A percentile compares a stretch with the other conserved stretches of the same genome.
Evolutionary conservation across 768 basidiomycete genomes (phyloP).

Genomic region (Suillus subaureus): DNA sequence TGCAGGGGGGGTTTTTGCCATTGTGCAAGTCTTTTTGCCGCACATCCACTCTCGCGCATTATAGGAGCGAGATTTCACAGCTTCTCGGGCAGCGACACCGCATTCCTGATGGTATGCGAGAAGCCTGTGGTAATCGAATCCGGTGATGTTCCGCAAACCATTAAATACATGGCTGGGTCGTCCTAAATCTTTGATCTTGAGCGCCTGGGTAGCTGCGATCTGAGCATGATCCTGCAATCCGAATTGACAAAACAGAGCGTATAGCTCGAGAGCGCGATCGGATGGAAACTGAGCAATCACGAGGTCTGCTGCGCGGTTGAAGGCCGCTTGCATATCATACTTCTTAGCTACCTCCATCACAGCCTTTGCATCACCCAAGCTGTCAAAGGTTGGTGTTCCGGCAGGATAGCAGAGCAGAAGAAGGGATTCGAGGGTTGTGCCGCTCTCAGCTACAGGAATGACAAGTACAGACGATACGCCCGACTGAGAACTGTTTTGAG

Average conservation of each 20-base stretch:
- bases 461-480: constrained; percentile 26
- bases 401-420: constrained; percentile 44
- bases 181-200: constrained; percentile 15
- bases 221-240: constrained; percentile 21
- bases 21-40: too few relatives aligned
- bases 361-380: constrained; percentile 14
- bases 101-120: constrained; percentile 45
- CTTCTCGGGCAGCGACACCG: constrained; percentile 21
- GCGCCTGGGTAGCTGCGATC: constrained; percentile 24
- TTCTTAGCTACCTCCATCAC: constrained; percentile 22
- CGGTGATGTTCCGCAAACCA: constrained; percentile 41
- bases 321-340: constrained; percentile 28
- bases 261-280: constrained; percentile 25
- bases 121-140: constrained; percentile 42
- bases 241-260: constrained; percentile 29
- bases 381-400: constrained; percentile 1
- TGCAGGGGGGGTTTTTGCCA: too few relatives aligned
- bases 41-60: too few relatives aligned
- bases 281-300: constrained; percentile 13
- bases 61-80: neutral
- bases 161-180: constrained; percentile 21
- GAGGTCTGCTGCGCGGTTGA: constrained; percentile 18
- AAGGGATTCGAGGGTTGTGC: constrained; percentile 35
- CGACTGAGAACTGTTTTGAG: constrained; percentile 14
- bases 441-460: constrained; percentile 44